Percentiles rank a stretch among this genome's conserved stretches.
Conservation (phyloP, 768 basidiomycete species). For the Calvatia gigantea region DNA sequence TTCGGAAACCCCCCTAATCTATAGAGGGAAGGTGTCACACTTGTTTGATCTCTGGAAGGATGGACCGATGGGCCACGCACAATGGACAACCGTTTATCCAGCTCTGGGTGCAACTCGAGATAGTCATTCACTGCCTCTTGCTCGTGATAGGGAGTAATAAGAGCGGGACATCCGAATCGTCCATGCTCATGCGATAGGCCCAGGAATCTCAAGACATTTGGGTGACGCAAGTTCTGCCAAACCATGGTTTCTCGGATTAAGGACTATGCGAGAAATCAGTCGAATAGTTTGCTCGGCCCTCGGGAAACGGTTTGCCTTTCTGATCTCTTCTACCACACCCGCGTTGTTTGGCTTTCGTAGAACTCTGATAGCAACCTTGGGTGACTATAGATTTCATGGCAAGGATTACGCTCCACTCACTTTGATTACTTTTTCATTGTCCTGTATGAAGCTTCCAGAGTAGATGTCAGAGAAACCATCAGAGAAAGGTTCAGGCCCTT, state of each 20-base stretch:
- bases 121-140: constrained; percentile 8
- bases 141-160: constrained; percentile 16
- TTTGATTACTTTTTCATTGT: too few relatives aligned
- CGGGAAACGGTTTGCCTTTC: neutral
- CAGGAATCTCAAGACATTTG: constrained; percentile 16
- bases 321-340: neutral
- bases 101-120: constrained; percentile 10
- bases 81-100: constrained; percentile 1
- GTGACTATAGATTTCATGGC: too few relatives aligned
- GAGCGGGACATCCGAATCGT: constrained; percentile 10
- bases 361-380: constrained; percentile 19
- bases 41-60: neutral
- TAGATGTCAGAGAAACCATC: too few relatives aligned
- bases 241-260: constrained; percentile 15
- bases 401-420: too few relatives aligned
- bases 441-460: too few relatives aligned
- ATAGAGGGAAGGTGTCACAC: neutral
- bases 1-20: constrained; percentile 15
- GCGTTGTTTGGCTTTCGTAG: constrained; percentile 2
- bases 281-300: neutral
- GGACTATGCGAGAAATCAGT: constrained; percentile 7
- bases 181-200: constrained; percentile 7
- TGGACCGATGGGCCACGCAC: neutral
- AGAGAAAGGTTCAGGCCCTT: too few relatives aligned
- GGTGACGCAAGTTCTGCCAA: constrained; percentile 15